Base-by-base conservation (phyloP, 331 rosid genomes). In the Telfairia occidentalis region DNA sequence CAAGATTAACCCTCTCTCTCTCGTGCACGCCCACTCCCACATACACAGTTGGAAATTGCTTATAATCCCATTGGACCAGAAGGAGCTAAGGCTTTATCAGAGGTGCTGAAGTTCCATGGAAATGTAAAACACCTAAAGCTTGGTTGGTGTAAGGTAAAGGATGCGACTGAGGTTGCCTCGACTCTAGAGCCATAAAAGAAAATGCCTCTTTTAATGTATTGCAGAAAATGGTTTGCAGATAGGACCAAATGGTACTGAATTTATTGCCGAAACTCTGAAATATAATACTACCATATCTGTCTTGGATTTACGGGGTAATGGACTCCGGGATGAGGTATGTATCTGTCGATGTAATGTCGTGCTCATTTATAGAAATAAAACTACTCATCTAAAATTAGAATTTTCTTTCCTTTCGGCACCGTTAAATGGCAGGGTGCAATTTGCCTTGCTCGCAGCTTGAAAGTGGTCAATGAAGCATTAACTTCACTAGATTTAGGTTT, bases 141-240 rank as follows among this genome's bases (percentile, higher is more conserved):
- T 82, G 98, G 98, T 53, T 94, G 98, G 98, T 94, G 98, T 85
- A 94, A 94, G 98, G 98, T 94, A 83, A 86, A 77, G 4, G 43
- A n/a, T 34, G 24, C 1, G 63, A 34, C 45, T 35, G 30, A 6
- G 48, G 28, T 49, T n/a, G n/a, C n/a, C n/a, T n/a, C 4, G 32
- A 53, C 48, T 35, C 28, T 49, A 18, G 23, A 48, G 67, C 37
- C 63, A 10, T 45, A 15, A 72, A 72, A 71, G 13, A 9, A 50
- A 35, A n/a, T 16, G 48, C 29, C 55, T 42, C 66, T 55, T 67
- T 76, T 29, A 74, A 63, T 81, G 12, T 55, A 29, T 72, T 23
- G 21, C 48, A 30, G 37, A 15, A 78, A 78, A 48, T 66, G 19
- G 40, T 38, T 18, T 78, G 75, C 89, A 94, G 98, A 86, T 91